These are phyloP conservation scores for Jatropha multifida DNA, from an alignment of 441 rosid species.

Conservation along the genomic window DNA sequence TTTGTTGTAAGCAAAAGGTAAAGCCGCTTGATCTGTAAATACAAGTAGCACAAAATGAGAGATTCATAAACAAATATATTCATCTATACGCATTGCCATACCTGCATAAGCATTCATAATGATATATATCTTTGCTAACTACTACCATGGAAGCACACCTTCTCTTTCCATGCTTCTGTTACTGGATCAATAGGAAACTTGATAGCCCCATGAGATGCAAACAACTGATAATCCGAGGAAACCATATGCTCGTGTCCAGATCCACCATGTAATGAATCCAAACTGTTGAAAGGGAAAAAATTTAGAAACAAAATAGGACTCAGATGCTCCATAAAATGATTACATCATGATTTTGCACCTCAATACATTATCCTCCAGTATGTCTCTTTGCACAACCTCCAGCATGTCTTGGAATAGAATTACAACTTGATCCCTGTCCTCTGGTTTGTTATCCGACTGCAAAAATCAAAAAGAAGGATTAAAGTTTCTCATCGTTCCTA, in stretches of 20 bases:
- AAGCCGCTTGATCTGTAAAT: constrained; percentile 81
- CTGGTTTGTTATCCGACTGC: constrained; percentile 72
- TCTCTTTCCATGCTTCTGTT: constrained; percentile 98
- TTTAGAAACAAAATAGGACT: constrained; percentile 24
- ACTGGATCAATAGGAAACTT: constrained; percentile 67
- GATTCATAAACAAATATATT: neutral
- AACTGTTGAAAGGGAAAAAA: constrained; percentile 40
- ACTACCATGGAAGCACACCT: constrained; percentile 42
- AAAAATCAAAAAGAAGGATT: constrained; percentile 19
- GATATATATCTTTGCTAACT: neutral
- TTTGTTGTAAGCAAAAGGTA: constrained; percentile 88
- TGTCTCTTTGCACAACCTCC: constrained; percentile 94
- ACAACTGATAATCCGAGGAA: constrained; percentile 70
- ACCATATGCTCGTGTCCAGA: constrained; percentile 64
- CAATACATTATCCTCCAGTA: constrained; percentile 69
- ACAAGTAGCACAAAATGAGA: neutral
- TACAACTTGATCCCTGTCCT: constrained; percentile 87
- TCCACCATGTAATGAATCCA: constrained; percentile 78
- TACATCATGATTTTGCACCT: constrained; percentile 45
- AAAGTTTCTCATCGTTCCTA: constrained; percentile 15
- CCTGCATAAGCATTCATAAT: neutral
- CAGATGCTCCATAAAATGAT: neutral
- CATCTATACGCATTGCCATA: neutral
- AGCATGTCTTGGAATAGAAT: constrained; percentile 98
- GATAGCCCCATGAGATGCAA: constrained; percentile 95